phyloP scores from a whole-genome alignment of 2,329 filamentous ascomycete genomes.

The Colletotrichum falcatum region DNA sequence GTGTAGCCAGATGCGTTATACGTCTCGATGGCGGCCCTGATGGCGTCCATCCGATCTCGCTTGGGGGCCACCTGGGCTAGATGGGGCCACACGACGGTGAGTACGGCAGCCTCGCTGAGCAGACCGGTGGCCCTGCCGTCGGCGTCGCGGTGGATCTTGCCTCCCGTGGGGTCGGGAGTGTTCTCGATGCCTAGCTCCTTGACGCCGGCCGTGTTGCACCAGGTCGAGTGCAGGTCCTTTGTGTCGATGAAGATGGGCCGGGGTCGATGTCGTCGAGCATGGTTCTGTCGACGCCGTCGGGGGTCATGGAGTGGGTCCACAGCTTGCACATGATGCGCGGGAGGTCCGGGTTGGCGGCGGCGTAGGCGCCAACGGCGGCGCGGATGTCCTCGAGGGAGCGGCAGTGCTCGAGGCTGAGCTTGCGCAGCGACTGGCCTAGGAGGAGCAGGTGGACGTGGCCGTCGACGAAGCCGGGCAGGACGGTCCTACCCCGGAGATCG shows the following conservation, averaged over 20 bases:
- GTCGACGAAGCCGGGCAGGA: conserved; percentile 69
- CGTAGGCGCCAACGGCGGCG: conserved; percentile 57
- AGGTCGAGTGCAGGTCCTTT: conserved; percentile 67
- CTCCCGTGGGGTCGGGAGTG: conserved; percentile 61
- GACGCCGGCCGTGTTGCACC: conserved; percentile 66
- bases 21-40: conserved; percentile 60
- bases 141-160: conserved; percentile 63
- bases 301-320: conserved; percentile 67
- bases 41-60: conserved; percentile 60
- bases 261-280: conserved; percentile 65
- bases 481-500: conserved; percentile 48
- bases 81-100: conserved; percentile 67
- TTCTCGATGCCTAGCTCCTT: conserved; percentile 61
- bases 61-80: conserved; percentile 60
- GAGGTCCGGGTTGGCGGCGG: conserved; percentile 59
- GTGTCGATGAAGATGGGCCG: conserved; percentile 68
- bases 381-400: conserved; percentile 63
- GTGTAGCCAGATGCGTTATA: conserved; percentile 67
- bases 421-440: conserved; percentile 65
- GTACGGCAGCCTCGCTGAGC: conserved; percentile 63
- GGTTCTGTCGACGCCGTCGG: conserved; percentile 57
- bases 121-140: conserved; percentile 62
- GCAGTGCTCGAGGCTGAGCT: conserved; percentile 62
- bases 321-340: conserved; percentile 64
- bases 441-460: conserved; percentile 68